Evolutionary conservation across 306 rosid genomes (phyloP), one percentile per base, ranked within the genome.

Genomic region (Cucurbita argyrosperma): DNA sequence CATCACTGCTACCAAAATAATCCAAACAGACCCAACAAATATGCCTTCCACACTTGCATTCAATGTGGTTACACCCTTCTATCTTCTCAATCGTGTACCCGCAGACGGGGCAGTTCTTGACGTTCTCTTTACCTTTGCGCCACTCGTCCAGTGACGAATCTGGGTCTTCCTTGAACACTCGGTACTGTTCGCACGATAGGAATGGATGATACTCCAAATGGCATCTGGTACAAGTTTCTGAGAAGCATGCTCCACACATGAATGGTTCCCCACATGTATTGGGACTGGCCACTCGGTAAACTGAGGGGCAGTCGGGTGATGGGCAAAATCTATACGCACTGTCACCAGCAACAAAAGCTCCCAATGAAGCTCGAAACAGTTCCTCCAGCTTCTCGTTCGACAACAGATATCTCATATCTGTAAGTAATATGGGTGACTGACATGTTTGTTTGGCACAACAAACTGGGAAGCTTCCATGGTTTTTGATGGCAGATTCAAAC

Each of bases 11-110:
- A 42, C 40, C 71, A 15, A 79, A 91, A 80, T 68, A 61, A 39
- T 80, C 95, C 84, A 94, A 80, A 80, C 97, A 95, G 59, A 76
- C 95, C 97, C 97, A 95, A 83, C 99, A 95, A 5, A 95, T 86
- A 77, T 95, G 99, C 59, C 71, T 91, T 49, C 92, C 97, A 56
- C 99, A 95, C 85, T 79, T 82, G 38, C 99, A 95, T 82, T 84
- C 92, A 16, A 95, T 53, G 57, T 91, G 99, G 81, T 95, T 91
- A 88, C 99, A 95, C 46, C 99, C 99, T 9, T 91, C 97, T 1
- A 76, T 53, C 86, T 95, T 95, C 86, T 95, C 96, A 45, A 95
- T 89, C 18, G 87, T 80, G 73, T 75, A 84, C 38, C 90, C 85
- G 72, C 99, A 95, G 1, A 60, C 80, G 0, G 85, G 80, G 80